Conservation (phyloP, 495 filamentous ascomycete species). For the Umbilicaria muhlenbergii region DNA sequence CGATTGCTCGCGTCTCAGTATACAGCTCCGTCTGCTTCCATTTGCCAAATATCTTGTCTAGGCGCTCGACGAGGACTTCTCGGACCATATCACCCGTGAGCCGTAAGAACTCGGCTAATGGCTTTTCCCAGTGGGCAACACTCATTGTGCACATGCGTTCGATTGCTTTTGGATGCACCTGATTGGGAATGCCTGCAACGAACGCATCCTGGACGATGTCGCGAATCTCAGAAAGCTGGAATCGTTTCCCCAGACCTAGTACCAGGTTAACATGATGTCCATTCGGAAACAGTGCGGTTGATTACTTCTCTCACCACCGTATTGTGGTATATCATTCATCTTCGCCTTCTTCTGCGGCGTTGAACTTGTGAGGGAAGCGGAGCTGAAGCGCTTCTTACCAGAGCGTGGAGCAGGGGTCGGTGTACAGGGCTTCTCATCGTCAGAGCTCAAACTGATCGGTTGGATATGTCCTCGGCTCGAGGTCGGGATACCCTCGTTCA, state of each 20-base stretch:
- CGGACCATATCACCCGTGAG: slow-evolving; percentile 17
- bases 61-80: slow-evolving; percentile 15
- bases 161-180: slow-evolving; percentile 26
- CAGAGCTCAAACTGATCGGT: slow-evolving; percentile 7
- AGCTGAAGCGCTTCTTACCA: slow-evolving; percentile 2
- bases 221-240: slow-evolving; percentile 19
- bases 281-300: too few species aligned
- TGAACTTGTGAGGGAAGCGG: too few species aligned
- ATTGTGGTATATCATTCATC: too few species aligned
- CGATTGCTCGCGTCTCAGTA: slow-evolving; percentile 15
- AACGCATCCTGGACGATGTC: slow-evolving; percentile 24
- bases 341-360: too few species aligned
- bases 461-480: background rate
- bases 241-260: slow-evolving; percentile 6
- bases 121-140: slow-evolving; percentile 24
- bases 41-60: slow-evolving; percentile 20
- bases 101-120: slow-evolving; percentile 18
- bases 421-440: slow-evolving; percentile 1
- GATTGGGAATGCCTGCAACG: slow-evolving; percentile 22
- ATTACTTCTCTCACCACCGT: too few species aligned
- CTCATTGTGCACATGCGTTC: slow-evolving; percentile 24
- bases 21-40: slow-evolving; percentile 25
- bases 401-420: background rate
- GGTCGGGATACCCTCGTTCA: background rate
- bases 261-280: too few species aligned